These are phyloP conservation scores for Globisporangium canariense DNA, from an alignment of 352 stramenopile genomes.

Conservation along the genomic window DNA sequence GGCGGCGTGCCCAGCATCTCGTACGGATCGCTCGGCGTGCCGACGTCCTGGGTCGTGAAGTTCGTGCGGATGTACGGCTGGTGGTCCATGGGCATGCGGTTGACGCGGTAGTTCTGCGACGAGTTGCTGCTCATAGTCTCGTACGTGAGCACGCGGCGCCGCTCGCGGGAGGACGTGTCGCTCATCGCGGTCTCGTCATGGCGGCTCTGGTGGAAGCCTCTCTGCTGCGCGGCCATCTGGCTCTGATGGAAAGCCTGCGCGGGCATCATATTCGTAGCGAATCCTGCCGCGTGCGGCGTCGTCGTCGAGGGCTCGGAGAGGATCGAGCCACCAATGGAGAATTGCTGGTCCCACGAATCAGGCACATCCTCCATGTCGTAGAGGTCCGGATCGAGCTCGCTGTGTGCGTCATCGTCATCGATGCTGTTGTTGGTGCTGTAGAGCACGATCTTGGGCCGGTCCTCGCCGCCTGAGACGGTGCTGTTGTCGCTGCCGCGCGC, in stretches of 20 bases:
- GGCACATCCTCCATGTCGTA: constrained; percentile 53
- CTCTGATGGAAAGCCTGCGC: neutral
- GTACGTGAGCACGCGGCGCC: constrained; percentile 13
- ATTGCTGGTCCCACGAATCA: constrained; percentile 20
- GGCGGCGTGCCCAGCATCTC: constrained; percentile 50
- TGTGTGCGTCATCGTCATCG: constrained; percentile 36
- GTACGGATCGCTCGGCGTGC: constrained; percentile 41
- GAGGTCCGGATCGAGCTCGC: constrained; percentile 57
- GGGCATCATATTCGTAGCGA: too few species aligned
- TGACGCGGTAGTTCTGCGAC: constrained; percentile 13
- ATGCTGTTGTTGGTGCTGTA: constrained; percentile 5
- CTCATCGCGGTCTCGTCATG: neutral
- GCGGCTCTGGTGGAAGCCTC: neutral
- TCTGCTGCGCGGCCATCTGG: neutral
- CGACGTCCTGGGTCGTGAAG: constrained; percentile 30
- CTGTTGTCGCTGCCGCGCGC: constrained; percentile 11
- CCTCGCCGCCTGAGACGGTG: neutral
- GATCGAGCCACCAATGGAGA: constrained; percentile 21
- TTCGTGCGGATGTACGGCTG: constrained; percentile 42
- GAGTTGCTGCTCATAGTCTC: constrained; percentile 12
- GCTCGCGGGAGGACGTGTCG: constrained; percentile 13
- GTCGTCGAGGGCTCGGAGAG: constrained; percentile 6
- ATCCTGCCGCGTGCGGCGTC: neutral
- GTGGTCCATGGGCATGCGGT: constrained; percentile 19
- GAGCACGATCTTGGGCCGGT: constrained; percentile 16